Percentiles rank a stretch among this genome's conserved stretches.
Evolutionary conservation across 2,329 filamentous ascomycete species (phyloP).

Genomic region (Xylaria arbuscula): DNA sequence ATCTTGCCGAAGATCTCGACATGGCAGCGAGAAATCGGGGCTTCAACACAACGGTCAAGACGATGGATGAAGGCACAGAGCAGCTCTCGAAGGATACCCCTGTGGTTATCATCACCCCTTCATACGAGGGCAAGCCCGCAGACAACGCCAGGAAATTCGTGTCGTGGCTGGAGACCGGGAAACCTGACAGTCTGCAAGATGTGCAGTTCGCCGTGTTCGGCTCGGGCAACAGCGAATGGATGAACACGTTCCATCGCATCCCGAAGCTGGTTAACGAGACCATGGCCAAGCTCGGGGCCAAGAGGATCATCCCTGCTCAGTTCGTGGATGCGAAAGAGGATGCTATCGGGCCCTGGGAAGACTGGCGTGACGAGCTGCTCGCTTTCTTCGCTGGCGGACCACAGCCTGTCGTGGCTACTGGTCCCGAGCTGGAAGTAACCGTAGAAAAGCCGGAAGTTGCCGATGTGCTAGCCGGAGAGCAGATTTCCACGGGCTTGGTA

Average conservation of each 20-base stretch:
- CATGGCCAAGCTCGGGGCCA: conserved; percentile 61
- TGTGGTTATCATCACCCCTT: conserved; percentile 64
- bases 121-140: conserved; percentile 67
- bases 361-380: conserved; percentile 32
- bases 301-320: conserved; percentile 42
- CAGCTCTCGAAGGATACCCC: conserved; percentile 61
- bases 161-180: conserved; percentile 62
- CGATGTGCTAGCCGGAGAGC: conserved; percentile 27
- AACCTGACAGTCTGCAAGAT: conserved; percentile 53
- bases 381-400: conserved; percentile 6
- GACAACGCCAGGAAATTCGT: conserved; percentile 68
- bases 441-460: conserved; percentile 26
- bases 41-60: conserved; percentile 54
- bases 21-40: conserved; percentile 62
- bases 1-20: conserved; percentile 62
- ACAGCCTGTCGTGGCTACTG: not conserved
- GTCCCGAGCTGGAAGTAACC: conserved; percentile 26
- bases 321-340: conserved; percentile 36
- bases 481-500: conserved; percentile 21
- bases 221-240: conserved; percentile 64
- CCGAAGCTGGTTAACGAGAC: conserved; percentile 70
- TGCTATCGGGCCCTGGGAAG: conserved; percentile 29
- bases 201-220: conserved; percentile 67
- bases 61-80: conserved; percentile 62
- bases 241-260: conserved; percentile 72